These are phyloP conservation scores for Gaultheria prostrata DNA, from an alignment of 148 eudicot genomes.

Conservation along the genomic window DNA sequence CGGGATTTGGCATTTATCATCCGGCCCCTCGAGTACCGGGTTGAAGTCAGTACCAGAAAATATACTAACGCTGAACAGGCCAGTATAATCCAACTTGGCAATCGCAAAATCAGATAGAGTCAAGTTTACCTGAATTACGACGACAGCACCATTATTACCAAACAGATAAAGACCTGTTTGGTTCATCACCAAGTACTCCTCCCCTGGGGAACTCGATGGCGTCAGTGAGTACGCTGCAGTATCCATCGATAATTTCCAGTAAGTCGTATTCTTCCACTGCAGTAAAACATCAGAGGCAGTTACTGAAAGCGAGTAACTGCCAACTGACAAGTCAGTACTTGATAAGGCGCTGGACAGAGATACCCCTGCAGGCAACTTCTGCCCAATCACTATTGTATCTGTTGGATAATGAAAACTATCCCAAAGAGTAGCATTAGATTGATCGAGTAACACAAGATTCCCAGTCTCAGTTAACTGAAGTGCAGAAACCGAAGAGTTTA, in stretches of 20 bases:
- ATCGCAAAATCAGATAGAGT: conserved; percentile 41
- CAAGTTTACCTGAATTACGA: conserved; percentile 39
- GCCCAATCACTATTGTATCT: conserved; percentile 69
- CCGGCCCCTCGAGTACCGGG: conserved; percentile 48
- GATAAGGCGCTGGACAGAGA: conserved; percentile 39
- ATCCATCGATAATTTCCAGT: conserved; percentile 71
- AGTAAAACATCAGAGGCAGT: conserved; percentile 45
- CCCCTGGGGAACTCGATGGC: conserved; percentile 36
- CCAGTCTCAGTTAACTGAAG: conserved; percentile 55
- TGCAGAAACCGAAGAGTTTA: conserved; percentile 36
- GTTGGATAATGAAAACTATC: conserved; percentile 64
- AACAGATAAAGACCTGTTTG: conserved; percentile 55
- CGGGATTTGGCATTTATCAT: conserved; percentile 52
- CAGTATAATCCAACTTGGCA: conserved; percentile 47
- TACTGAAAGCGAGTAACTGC: conserved; percentile 47
- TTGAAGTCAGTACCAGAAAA: conserved; percentile 27
- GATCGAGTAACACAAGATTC: conserved; percentile 58
- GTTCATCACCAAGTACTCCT: conserved; percentile 49
- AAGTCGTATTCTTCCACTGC: conserved; percentile 54
- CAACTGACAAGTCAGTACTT: conserved; percentile 41
- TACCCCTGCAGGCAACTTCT: conserved; percentile 40
- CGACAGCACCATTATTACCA: conserved; percentile 38
- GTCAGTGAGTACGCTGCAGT: conserved; percentile 23
- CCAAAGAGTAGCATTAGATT: conserved; percentile 54
- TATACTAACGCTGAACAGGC: conserved; percentile 51